Evolutionary conservation across 345 rosid genomes (phyloP).

Genomic region (Boechera retrofracta): DNA sequence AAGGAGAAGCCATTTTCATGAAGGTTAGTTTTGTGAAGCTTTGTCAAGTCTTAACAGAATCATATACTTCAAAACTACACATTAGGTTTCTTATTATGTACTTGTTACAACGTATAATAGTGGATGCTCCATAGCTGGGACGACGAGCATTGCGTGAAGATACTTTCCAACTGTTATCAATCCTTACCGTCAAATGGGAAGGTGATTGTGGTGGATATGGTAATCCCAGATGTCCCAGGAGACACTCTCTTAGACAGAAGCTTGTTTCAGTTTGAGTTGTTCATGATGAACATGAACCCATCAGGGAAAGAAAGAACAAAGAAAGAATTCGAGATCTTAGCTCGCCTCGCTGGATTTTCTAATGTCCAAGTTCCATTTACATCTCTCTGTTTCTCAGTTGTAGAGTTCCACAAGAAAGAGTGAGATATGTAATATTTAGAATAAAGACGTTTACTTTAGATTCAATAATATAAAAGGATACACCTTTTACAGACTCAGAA

Average conservation of each 20-base stretch:
- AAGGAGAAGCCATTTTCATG: constrained; percentile 76
- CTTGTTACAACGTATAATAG: constrained; percentile 37
- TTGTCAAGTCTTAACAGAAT: background rate
- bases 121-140: constrained; percentile 57
- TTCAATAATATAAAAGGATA: too few species aligned
- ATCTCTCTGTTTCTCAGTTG: constrained; percentile 51
- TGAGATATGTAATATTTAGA: constrained; percentile 15
- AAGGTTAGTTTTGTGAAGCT: constrained; percentile 48
- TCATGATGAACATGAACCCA: constrained; percentile 46
- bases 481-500: too few species aligned
- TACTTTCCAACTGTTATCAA: constrained; percentile 54
- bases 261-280: constrained; percentile 52
- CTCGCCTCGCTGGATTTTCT: constrained; percentile 58
- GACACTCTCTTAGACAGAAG: constrained; percentile 36
- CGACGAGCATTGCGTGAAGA: constrained; percentile 50
- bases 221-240: constrained; percentile 49
- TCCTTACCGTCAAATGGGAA: constrained; percentile 53
- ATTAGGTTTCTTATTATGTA: background rate
- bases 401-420: constrained; percentile 49
- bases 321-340: constrained; percentile 49
- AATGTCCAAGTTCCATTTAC: constrained; percentile 46
- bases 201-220: constrained; percentile 54
- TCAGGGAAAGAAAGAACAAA: constrained; percentile 54
- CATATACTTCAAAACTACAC: background rate
- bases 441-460: too few species aligned